These are phyloP conservation scores for Russula vinacea DNA, from an alignment of 768 basidiomycete species.

Conservation along the genomic window DNA sequence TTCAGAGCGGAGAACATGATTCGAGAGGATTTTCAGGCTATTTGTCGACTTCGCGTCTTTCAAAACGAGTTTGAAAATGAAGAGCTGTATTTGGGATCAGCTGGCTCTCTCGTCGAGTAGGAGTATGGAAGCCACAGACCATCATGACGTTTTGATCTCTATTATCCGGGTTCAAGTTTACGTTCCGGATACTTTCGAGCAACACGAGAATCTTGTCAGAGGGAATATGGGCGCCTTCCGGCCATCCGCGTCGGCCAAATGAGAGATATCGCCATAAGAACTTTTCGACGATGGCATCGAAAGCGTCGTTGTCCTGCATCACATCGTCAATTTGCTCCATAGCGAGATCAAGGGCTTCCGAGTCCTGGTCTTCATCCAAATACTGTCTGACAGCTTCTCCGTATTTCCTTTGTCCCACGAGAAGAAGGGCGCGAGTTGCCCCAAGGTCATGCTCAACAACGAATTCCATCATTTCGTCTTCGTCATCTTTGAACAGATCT, in stretches of 20 bases:
- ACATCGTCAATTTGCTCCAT: slow-evolving; percentile 36
- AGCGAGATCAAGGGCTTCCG: slow-evolving; percentile 49
- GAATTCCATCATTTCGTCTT: slow-evolving; percentile 57
- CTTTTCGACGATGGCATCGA: slow-evolving; percentile 38
- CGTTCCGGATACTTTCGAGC: neutral
- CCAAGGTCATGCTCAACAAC: slow-evolving; percentile 55
- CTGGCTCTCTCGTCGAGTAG: neutral
- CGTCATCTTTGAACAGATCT: slow-evolving; percentile 47
- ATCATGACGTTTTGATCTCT: slow-evolving; percentile 8
- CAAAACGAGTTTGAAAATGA: slow-evolving; percentile 12
- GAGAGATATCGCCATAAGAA: slow-evolving; percentile 37
- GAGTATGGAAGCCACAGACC: neutral
- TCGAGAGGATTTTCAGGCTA: neutral
- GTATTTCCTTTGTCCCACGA: slow-evolving; percentile 43
- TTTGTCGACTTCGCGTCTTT: neutral
- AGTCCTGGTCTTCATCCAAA: slow-evolving; percentile 45
- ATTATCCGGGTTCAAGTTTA: neutral
- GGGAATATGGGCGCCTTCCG: neutral
- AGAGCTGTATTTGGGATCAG: slow-evolving; percentile 9
- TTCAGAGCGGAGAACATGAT: slow-evolving; percentile 3
- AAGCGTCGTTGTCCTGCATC: slow-evolving; percentile 33
- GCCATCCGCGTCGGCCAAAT: slow-evolving; percentile 20
- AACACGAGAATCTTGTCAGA: neutral
- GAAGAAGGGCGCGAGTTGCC: slow-evolving; percentile 44
- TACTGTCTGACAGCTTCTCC: slow-evolving; percentile 53